phyloP scores from a whole-genome alignment of 176 grass and related monocot genomes.

The Eleusine indica region DNA sequence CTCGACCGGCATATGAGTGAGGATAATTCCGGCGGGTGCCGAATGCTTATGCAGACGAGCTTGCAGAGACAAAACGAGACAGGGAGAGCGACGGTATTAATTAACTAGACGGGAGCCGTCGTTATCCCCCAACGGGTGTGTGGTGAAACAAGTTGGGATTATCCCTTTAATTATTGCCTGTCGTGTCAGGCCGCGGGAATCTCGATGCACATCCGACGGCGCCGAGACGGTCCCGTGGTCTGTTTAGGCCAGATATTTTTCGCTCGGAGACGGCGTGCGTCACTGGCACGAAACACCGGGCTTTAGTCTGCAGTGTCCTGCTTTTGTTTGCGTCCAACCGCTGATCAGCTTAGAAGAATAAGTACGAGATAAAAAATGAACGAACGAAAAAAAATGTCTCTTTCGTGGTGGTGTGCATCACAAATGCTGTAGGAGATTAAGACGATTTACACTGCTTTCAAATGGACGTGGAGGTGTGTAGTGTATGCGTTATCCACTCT shows the following conservation, averaged over 20 bases:
- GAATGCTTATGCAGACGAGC: too few species aligned
- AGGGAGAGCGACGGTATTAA: conserved; percentile 5
- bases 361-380: background rate
- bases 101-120: conserved; percentile 11
- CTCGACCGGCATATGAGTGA: too few species aligned
- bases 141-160: conserved; percentile 23
- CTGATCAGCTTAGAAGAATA: background rate
- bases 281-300: background rate
- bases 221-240: too few species aligned
- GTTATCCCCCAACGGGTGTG: conserved; percentile 9
- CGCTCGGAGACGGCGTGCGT: too few species aligned
- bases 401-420: background rate
- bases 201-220: background rate
- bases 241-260: background rate
- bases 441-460: too few species aligned
- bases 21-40: too few species aligned
- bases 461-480: too few species aligned
- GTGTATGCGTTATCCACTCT: background rate
- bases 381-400: background rate
- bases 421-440: too few species aligned
- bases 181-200: background rate
- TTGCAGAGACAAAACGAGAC: background rate
- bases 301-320: background rate
- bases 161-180: conserved; percentile 21
- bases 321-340: background rate